Base-by-base conservation (phyloP, 2,329 filamentous ascomycete genomes). In the Paracoccidioides lutzii region DNA sequence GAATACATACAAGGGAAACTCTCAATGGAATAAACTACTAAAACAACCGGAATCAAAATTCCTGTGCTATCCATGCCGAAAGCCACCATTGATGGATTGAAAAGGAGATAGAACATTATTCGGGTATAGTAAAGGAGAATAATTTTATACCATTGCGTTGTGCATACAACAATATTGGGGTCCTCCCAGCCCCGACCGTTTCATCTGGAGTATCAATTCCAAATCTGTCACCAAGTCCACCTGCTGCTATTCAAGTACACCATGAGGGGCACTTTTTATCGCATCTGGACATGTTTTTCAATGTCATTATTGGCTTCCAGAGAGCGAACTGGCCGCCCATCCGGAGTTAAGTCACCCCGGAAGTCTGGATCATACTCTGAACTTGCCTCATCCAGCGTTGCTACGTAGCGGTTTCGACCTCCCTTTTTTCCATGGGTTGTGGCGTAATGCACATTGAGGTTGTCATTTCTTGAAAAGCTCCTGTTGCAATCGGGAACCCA, bases 391-490 rank as follows among this genome's bases (percentile, higher is more conserved):
- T 75, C 73, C 48, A 75, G 62, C 5, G 73, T 75, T 8, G 73
- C 72, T 4, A 75, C 73, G 55, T 75, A 75, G 51, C 72, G 66
- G 57, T 75, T 75, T 45, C 73, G 71, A 7, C 72, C 71, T 45
- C 71, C 72, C 9, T 69, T 70, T 64, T 73, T 74, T 61, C 72
- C 74, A 63, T 75, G 73, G 51, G 72, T 75, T 61, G 73, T 75
- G 42, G 69, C 71, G 53, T 73, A 71, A 55, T 75, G 73, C 8
- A 69, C 72, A 51, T 74, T 75, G 49, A 75, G 69, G 58, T 75
- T 75, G 58, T 75, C 73, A 30, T 70, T 74, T 46, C 73, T 65
- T 3, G 70, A 72, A 59, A 75, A 75, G 2, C 67, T 67, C 6
- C 69, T 66, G 49, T 70, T 67, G 57, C 72, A 75, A 8, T 67